Percentiles rank a stretch among this genome's conserved stretches.
Evolutionary conservation across 176 grass and related monocot genomes (phyloP).

Genomic region (Ensete glaucum): DNA sequence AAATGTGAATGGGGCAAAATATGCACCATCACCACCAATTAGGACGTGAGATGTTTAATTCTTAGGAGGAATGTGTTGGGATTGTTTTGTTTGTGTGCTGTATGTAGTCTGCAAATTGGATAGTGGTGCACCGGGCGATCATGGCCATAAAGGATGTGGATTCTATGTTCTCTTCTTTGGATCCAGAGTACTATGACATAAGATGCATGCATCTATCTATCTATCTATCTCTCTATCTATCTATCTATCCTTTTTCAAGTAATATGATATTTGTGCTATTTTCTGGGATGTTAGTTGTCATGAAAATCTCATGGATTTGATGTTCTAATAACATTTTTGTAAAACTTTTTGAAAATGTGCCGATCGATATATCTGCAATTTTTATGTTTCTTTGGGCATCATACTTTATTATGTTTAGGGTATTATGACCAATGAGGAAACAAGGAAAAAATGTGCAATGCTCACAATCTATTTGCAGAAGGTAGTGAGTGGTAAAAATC

Average conservation of each 20-base stretch:
- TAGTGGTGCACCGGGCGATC: slow-evolving; percentile 90
- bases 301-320: too few species aligned
- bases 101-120: too few species aligned
- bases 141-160: slow-evolving; percentile 98
- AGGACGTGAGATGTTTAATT: background rate
- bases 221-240: background rate
- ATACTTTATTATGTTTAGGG: background rate
- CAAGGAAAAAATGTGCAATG: background rate
- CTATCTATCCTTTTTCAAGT: background rate
- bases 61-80: too few species aligned
- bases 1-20: too few species aligned
- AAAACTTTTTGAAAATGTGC: too few species aligned
- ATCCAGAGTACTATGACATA: slow-evolving; percentile 96
- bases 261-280: background rate
- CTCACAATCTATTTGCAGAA: too few species aligned
- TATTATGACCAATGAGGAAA: background rate
- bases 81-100: too few species aligned
- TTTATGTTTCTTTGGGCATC: background rate
- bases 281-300: background rate
- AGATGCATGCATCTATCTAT: slow-evolving; percentile 11
- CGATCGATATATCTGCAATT: background rate
- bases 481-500: too few species aligned
- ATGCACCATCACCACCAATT: too few species aligned
- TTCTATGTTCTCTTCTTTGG: slow-evolving; percentile 77
- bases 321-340: too few species aligned